A percentile compares a stretch with the other conserved stretches of the same genome.
Evolutionary conservation across 1,284 basidiomycete genomes (phyloP).

Genomic region (Vanrija sp.): DNA sequence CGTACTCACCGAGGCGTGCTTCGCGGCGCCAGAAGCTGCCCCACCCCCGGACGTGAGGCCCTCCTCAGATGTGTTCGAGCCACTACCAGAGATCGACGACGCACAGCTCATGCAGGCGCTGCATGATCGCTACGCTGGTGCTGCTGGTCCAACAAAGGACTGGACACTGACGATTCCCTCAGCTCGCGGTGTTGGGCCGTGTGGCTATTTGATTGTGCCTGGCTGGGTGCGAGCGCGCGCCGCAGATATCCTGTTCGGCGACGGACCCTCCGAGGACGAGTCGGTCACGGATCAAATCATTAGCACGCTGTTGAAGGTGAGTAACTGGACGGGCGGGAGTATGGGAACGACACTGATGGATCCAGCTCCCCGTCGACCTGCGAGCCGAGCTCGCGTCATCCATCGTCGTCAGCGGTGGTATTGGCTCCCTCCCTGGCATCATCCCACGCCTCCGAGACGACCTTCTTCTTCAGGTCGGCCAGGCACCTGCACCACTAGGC

Average conservation of each 20-base stretch:
- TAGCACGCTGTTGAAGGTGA: constrained; percentile 70
- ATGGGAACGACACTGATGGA: too few relatives aligned
- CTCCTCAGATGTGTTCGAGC: constrained; percentile 3
- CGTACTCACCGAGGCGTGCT: constrained; percentile 42
- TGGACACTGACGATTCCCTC: constrained; percentile 18
- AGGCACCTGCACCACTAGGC: too few relatives aligned
- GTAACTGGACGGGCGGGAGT: constrained; percentile 5
- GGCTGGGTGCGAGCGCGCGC: constrained; percentile 92
- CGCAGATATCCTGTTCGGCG: constrained; percentile 84
- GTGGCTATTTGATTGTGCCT: constrained; percentile 63
- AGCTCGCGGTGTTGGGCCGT: constrained; percentile 1
- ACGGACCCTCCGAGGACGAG: constrained; percentile 66
- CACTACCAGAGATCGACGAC: constrained; percentile 13
- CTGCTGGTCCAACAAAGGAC: constrained; percentile 15
- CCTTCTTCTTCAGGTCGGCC: constrained; percentile 58
- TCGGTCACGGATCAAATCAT: constrained; percentile 77
- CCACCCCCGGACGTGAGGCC: not conserved
- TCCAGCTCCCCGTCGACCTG: constrained; percentile 80
- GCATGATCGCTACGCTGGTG: constrained; percentile 13
- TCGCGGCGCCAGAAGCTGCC: constrained; percentile 12
- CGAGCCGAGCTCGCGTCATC: constrained; percentile 73
- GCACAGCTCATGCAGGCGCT: constrained; percentile 10
- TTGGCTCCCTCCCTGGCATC: constrained; percentile 85
- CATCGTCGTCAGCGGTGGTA: constrained; percentile 82
- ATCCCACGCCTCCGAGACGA: constrained; percentile 77